Percentiles rank a stretch among this genome's conserved stretches.
Conservation (phyloP, 176 grass and related monocot genomes). For the Tuctoria greenei region DNA sequence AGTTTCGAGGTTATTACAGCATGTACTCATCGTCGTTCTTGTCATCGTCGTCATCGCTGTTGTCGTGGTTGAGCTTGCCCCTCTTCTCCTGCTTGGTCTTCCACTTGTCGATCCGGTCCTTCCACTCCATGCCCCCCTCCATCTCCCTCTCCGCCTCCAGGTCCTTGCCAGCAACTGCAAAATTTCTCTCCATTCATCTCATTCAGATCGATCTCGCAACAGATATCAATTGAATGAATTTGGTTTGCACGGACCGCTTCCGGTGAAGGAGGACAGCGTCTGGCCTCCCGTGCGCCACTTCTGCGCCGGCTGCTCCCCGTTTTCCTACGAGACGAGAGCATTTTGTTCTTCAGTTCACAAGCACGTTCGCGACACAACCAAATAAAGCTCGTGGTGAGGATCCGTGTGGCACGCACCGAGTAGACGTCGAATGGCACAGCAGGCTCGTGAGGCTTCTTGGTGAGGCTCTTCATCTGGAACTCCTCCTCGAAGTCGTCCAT, state of each 20-base stretch:
- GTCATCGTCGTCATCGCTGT: conserved; percentile 62
- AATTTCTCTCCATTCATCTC: too few relatives aligned
- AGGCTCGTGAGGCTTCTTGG: conserved; percentile 58
- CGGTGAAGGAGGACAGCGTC: conserved; percentile 71
- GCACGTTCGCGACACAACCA: neutral
- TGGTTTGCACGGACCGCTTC: conserved; percentile 58
- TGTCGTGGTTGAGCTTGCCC: conserved; percentile 63
- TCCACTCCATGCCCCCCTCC: conserved; percentile 96
- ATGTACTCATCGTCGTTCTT: conserved; percentile 76
- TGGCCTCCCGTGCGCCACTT: conserved; percentile 64
- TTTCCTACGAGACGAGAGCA: conserved; percentile 47
- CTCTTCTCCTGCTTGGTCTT: conserved; percentile 84
- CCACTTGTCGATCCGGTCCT: conserved; percentile 97
- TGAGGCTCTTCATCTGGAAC: conserved; percentile 67
- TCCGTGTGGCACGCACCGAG: conserved; percentile 46
- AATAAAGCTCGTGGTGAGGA: neutral
- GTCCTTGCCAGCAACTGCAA: conserved; percentile 86
- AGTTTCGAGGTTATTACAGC: conserved; percentile 39
- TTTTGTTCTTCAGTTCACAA: neutral
- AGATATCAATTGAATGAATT: neutral
- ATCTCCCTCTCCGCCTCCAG: conserved; percentile 82
- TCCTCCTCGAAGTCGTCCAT: conserved; percentile 91
- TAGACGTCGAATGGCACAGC: conserved; percentile 54
- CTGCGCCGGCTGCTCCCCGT: conserved; percentile 59
- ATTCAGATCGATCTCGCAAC: neutral